phyloP scores from a whole-genome alignment of 257 asterid genomes.

The Fraxinus anomala region DNA sequence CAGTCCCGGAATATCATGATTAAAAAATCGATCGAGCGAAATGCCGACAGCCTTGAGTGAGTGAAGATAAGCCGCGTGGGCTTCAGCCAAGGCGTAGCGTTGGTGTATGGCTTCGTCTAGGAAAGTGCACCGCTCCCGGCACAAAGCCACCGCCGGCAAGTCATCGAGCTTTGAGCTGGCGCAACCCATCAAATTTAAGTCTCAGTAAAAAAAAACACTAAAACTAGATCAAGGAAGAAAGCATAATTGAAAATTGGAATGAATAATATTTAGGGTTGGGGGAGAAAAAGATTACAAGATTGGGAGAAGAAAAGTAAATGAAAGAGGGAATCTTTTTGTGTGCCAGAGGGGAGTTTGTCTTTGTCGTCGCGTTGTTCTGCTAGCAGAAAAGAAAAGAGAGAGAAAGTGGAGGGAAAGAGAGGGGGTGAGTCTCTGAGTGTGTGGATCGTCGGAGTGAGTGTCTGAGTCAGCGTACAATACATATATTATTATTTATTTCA shows the following conservation, averaged over 20 bases:
- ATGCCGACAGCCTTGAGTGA: constrained; percentile 69
- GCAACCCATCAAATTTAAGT: constrained; percentile 67
- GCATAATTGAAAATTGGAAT: constrained; percentile 14
- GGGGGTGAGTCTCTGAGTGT: background rate
- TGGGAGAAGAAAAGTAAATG: constrained; percentile 32
- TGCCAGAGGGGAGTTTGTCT: constrained; percentile 41
- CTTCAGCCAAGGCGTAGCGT: constrained; percentile 77
- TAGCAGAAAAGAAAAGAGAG: constrained; percentile 27
- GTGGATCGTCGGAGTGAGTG: constrained; percentile 29
- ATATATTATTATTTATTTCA: background rate
- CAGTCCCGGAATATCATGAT: constrained; percentile 48
- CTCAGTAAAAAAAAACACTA: background rate
- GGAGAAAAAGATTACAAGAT: constrained; percentile 31
- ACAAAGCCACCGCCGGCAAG: constrained; percentile 76
- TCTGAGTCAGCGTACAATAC: background rate
- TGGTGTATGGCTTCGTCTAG: constrained; percentile 83
- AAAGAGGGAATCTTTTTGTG: constrained; percentile 44
- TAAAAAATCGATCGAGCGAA: constrained; percentile 68
- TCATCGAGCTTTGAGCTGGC: constrained; percentile 81
- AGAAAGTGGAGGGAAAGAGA: background rate
- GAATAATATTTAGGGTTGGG: constrained; percentile 18
- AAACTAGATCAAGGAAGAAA: constrained; percentile 15
- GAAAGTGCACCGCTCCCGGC: constrained; percentile 79
- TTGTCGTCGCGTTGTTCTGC: constrained; percentile 51
- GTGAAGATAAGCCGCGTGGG: constrained; percentile 72